These are phyloP conservation scores for Lasiosphaeria miniovina DNA, from an alignment of 495 filamentous ascomycete species.

Conservation along the genomic window DNA sequence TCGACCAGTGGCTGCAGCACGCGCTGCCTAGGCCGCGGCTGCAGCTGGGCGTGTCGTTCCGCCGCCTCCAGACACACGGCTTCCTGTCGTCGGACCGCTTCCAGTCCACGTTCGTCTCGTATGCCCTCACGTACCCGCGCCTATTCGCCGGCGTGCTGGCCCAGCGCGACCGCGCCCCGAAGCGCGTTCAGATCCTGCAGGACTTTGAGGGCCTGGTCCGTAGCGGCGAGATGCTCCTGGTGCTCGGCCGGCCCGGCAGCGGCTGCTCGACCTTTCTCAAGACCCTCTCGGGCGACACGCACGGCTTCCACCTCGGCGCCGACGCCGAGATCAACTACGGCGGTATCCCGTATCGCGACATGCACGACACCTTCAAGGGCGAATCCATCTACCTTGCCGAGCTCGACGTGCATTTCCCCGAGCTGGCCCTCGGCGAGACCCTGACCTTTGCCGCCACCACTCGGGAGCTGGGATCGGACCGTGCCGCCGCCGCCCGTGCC, in stretches of 20 bases:
- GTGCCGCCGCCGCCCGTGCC: background rate
- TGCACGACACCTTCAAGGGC: conserved; percentile 63
- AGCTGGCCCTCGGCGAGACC: conserved; percentile 72
- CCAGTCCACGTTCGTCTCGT: background rate
- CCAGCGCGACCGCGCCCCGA: background rate
- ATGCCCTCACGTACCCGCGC: background rate
- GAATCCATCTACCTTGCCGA: conserved; percentile 78
- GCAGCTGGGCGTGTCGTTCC: background rate
- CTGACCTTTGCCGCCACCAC: conserved; percentile 68
- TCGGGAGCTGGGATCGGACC: background rate
- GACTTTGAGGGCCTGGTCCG: conserved; percentile 69
- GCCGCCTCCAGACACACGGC: background rate
- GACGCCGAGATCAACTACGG: conserved; percentile 65
- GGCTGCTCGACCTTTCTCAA: conserved; percentile 80
- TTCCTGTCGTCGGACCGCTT: background rate
- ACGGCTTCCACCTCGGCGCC: conserved; percentile 57
- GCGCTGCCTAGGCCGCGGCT: background rate
- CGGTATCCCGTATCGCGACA: conserved; percentile 65
- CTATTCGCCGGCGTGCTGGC: background rate
- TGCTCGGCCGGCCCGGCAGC: conserved; percentile 72
- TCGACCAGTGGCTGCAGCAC: background rate
- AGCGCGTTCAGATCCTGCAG: conserved; percentile 48
- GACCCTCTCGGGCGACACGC: conserved; percentile 65
- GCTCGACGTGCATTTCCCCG: conserved; percentile 73
- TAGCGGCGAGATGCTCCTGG: conserved; percentile 74